phyloP scores from a whole-genome alignment of 2,329 filamentous ascomycete genomes.

The Diaporthe amygdali region DNA sequence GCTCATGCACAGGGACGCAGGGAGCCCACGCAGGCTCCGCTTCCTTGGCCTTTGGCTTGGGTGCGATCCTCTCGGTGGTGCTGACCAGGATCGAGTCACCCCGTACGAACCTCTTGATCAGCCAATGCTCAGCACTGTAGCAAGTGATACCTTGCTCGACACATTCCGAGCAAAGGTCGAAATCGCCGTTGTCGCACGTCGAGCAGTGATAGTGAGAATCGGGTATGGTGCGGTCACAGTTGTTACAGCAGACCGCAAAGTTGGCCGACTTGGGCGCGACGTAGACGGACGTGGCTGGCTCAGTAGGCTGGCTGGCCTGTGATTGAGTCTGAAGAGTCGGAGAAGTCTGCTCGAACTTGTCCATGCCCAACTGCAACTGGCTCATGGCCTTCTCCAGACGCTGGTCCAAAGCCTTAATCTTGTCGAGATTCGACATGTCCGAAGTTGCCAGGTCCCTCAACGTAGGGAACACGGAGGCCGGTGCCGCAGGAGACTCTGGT shows the following conservation, averaged over 20 bases:
- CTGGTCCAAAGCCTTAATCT: neutral
- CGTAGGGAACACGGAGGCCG: neutral
- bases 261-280: slow-evolving; percentile 36
- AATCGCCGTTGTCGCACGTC: slow-evolving; percentile 91
- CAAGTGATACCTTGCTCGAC: slow-evolving; percentile 79
- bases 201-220: slow-evolving; percentile 93
- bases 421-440: slow-evolving; percentile 8
- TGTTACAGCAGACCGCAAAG: slow-evolving; percentile 94
- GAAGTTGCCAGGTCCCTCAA: neutral
- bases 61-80: slow-evolving; percentile 79
- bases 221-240: slow-evolving; percentile 78
- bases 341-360: slow-evolving; percentile 16
- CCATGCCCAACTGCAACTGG: slow-evolving; percentile 15
- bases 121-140: slow-evolving; percentile 81
- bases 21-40: slow-evolving; percentile 27
- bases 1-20: neutral
- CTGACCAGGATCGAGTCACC: slow-evolving; percentile 83
- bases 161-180: slow-evolving; percentile 86
- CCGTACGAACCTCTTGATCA: slow-evolving; percentile 87
- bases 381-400: slow-evolving; percentile 18
- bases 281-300: neutral
- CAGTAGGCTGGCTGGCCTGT: neutral
- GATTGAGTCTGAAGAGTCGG: neutral
- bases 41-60: slow-evolving; percentile 56
- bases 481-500: neutral